These are phyloP conservation scores for Xylariaceae sp. DNA, from an alignment of 2,329 filamentous ascomycete genomes.

Conservation along the genomic window DNA sequence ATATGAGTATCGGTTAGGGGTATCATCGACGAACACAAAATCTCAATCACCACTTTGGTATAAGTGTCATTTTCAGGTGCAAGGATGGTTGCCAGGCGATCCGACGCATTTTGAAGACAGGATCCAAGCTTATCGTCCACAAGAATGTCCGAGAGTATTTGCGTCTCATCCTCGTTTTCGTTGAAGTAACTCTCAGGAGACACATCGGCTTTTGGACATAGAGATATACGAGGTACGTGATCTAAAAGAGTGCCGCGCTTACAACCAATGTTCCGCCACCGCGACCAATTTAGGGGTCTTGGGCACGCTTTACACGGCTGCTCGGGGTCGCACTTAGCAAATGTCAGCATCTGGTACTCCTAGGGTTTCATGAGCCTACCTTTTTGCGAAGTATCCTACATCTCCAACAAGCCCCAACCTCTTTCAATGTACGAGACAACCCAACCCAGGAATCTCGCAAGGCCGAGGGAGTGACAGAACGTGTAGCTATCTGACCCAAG, in stretches of 20 bases:
- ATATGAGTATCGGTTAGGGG: constrained; percentile 3
- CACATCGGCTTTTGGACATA: constrained; percentile 16
- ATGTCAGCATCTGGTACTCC: constrained; percentile 7
- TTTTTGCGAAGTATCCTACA: constrained; percentile 27
- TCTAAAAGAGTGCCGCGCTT: constrained; percentile 22
- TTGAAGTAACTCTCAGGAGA: not conserved
- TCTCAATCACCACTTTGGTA: constrained; percentile 24
- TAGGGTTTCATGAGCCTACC: constrained; percentile 4
- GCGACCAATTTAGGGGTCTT: constrained; percentile 11
- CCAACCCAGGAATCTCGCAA: constrained; percentile 8
- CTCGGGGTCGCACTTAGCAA: constrained; percentile 17
- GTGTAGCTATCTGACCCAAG: constrained; percentile 1
- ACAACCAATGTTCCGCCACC: constrained; percentile 23
- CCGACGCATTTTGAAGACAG: constrained; percentile 13
- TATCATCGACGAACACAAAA: constrained; percentile 19
- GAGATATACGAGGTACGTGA: constrained; percentile 10
- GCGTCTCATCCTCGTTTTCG: not conserved
- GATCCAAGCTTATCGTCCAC: not conserved
- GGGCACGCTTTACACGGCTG: constrained; percentile 25
- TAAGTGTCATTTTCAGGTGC: constrained; percentile 17
- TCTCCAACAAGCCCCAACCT: constrained; percentile 27
- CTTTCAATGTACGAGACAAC: constrained; percentile 21
- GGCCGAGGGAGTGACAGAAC: not conserved
- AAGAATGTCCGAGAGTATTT: not conserved
- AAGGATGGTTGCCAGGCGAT: constrained; percentile 12